Evolutionary conservation across 2,329 filamentous ascomycete genomes (phyloP), one percentile per base, ranked within the genome.

Genomic region (Claviceps sp.): DNA sequence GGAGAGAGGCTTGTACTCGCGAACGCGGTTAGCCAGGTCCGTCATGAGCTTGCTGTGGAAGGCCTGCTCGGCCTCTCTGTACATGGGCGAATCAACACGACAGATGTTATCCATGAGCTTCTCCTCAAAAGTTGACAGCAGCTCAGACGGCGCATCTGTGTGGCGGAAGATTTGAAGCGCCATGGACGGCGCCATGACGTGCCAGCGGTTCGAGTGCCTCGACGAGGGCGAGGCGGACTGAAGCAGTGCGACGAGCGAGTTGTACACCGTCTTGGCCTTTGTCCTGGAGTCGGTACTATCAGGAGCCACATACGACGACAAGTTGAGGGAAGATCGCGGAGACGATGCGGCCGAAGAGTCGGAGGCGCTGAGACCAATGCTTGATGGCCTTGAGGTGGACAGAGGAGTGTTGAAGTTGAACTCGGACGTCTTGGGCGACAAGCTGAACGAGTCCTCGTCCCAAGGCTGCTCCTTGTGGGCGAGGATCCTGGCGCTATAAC

Each of bases 151-250:
- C 0, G 73, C 73, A 48, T 76, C 71, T 48, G 74, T 75, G 58
- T 69, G 75, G n/a, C 78, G 75, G 65, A 79, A 76, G 24, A 81
- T 78, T 63, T 81, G 75, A 11, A 81, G 66, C 1, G 77, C 77
- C 60, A 81, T 69, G 2, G 74, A 70, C 3, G 76, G 71, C 2
- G 73, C 73, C 55, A 81, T 72, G 4, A 68, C 67, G 55, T 73
- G 69, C 78, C 78, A 81, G 50, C 75, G 71, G 44, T 72, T 67
- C 8, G 67, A 60, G 22, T 73, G 69, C 19, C 67, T 68, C 13
- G 67, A 63, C 13, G 67, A 65, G 1, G 70, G 63, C 0, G 72
- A 66, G 0, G 75, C 72, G 5, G 74, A 76, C 54, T 80, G 75
- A 13, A 81, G 68, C 7, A 81, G 65, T 1, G 76, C 74, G 7